Evolutionary conservation across 2,329 filamentous ascomycete species (phyloP).

Genomic region (Trichoderma gracile): DNA sequence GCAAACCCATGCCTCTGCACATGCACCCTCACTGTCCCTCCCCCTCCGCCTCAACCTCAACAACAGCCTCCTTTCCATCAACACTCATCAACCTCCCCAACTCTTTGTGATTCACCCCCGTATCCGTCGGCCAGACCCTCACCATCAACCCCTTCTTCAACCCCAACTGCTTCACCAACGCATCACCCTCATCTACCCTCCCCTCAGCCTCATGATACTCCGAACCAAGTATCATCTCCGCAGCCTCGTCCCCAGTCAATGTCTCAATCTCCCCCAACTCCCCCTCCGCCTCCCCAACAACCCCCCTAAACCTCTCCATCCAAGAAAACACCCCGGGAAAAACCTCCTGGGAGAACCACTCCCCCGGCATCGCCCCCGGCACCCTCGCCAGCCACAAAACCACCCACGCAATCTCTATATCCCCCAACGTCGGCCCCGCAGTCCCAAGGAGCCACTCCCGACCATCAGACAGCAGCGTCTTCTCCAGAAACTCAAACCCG

Average conservation of each 20-base stretch:
- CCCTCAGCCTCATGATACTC: conserved; percentile 48
- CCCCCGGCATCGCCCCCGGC: conserved; percentile 53
- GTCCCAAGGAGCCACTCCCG: conserved; percentile 62
- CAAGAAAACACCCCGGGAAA: conserved; percentile 65
- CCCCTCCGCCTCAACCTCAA: conserved; percentile 50
- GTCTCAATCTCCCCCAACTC: conserved; percentile 39
- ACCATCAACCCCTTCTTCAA: conserved; percentile 56
- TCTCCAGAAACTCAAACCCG: conserved; percentile 60
- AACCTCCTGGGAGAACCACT: conserved; percentile 50
- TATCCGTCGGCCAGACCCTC: conserved; percentile 62
- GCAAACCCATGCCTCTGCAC: conserved; percentile 61
- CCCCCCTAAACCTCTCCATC: conserved; percentile 58
- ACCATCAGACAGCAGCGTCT: conserved; percentile 61
- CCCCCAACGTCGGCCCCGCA: conserved; percentile 57
- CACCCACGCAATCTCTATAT: conserved; percentile 68
- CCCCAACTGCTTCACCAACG: conserved; percentile 44
- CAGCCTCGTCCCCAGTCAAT: conserved; percentile 56
- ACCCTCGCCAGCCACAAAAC: conserved; percentile 64
- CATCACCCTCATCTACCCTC: conserved; percentile 51
- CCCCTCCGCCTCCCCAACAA: conserved; percentile 45
- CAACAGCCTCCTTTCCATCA: conserved; percentile 55
- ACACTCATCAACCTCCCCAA: conserved; percentile 55
- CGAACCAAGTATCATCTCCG: conserved; percentile 46
- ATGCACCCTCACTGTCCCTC: conserved; percentile 53
- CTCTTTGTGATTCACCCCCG: conserved; percentile 59